phyloP scores from a whole-genome alignment of 768 basidiomycete genomes.

The Termitomyces titanicus region DNA sequence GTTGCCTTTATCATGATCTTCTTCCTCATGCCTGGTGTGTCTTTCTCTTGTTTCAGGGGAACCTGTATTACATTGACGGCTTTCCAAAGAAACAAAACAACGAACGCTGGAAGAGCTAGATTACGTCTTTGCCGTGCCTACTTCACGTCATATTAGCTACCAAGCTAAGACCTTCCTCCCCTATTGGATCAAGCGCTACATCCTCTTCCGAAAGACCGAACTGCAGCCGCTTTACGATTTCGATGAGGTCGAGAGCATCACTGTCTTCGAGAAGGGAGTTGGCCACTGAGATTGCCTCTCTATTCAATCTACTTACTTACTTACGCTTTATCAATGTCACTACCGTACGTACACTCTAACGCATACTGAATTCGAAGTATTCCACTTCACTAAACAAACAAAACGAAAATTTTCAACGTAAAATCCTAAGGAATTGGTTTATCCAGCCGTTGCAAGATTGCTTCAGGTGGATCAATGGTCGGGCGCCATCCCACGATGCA shows the following conservation, averaged over 20 bases:
- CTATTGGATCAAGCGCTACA: slow-evolving; percentile 46
- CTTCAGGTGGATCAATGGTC: too few relatives aligned
- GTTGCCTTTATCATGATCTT: slow-evolving; percentile 53
- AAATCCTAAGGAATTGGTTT: too few relatives aligned
- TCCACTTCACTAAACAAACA: too few relatives aligned
- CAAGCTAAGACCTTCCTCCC: slow-evolving; percentile 43
- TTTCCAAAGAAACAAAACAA: slow-evolving; percentile 43
- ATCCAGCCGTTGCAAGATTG: too few relatives aligned
- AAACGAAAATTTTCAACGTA: too few relatives aligned
- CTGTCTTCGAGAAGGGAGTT: slow-evolving; percentile 38
- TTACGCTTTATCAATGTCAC: too few relatives aligned
- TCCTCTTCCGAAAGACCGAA: slow-evolving; percentile 34
- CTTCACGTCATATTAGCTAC: slow-evolving; percentile 38
- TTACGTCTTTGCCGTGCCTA: slow-evolving; percentile 51
- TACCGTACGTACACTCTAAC: too few relatives aligned
- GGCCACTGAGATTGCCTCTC: slow-evolving; percentile 21
- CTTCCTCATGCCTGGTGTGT: slow-evolving; percentile 49
- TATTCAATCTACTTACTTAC: not conserved
- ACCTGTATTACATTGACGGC: not conserved
- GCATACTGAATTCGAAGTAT: too few relatives aligned
- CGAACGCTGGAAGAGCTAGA: slow-evolving; percentile 49
- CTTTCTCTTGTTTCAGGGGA: not conserved
- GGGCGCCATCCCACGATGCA: too few relatives aligned
- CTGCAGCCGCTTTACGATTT: slow-evolving; percentile 51
- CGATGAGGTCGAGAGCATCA: slow-evolving; percentile 43